These are phyloP conservation scores for Microstegium vimineum DNA, from an alignment of 176 grass and related monocot genomes.

Conservation along the genomic window DNA sequence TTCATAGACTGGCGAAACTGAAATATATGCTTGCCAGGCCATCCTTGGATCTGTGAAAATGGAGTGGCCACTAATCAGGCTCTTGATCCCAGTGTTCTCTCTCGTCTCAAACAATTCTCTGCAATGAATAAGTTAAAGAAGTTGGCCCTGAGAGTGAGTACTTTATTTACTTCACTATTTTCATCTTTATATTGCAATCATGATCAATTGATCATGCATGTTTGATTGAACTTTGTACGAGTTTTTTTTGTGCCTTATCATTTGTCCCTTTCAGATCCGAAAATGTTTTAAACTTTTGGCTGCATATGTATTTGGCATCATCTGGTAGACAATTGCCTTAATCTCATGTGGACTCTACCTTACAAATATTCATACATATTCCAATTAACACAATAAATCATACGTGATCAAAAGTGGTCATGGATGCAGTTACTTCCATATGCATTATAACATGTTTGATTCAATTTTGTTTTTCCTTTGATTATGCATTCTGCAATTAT, in stretches of 20 bases:
- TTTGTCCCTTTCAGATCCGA: not conserved
- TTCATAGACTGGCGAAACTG: not conserved
- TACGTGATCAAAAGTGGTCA: not conserved
- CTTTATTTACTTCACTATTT: conserved; percentile 10
- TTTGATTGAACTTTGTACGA: not conserved
- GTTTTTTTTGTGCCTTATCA: not conserved
- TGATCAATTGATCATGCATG: not conserved
- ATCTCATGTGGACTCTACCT: not conserved
- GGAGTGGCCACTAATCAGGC: conserved; percentile 51
- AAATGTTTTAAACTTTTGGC: not conserved
- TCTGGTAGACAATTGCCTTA: not conserved
- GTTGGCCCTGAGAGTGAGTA: conserved; percentile 61
- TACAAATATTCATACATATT: conserved; percentile 6
- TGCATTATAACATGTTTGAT: not conserved
- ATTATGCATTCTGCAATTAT: not conserved
- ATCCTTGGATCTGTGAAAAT: conserved; percentile 93
- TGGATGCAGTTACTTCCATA: not conserved
- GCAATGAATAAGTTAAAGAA: conserved; percentile 95
- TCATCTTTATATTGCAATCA: not conserved
- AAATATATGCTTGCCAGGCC: conserved; percentile 42
- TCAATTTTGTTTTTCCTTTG: not conserved
- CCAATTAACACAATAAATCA: not conserved
- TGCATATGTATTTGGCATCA: not conserved
- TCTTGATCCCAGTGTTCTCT: conserved; percentile 79
- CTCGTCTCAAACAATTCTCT: conserved; percentile 80